phyloP scores from a whole-genome alignment of 768 basidiomycete species.

The Amanita phalloides region DNA sequence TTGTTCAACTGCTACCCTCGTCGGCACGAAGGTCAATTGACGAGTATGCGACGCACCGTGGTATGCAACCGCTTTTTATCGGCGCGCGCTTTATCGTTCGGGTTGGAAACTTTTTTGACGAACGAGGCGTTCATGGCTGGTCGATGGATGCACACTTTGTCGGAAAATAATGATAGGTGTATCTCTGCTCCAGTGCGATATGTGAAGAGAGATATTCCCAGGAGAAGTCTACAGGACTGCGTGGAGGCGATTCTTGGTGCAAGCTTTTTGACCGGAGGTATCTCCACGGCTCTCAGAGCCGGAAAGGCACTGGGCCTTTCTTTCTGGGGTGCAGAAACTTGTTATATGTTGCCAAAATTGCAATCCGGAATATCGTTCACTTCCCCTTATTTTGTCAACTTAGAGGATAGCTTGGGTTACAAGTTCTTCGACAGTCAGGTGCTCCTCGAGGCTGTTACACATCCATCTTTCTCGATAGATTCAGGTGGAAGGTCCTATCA shows the following conservation, averaged over 20 bases:
- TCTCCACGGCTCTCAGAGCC: slow-evolving; percentile 51
- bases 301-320: slow-evolving; percentile 59
- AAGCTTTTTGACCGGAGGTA: slow-evolving; percentile 61
- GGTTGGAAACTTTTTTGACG: slow-evolving; percentile 53
- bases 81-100: slow-evolving; percentile 50
- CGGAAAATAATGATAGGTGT: slow-evolving; percentile 17
- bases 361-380: slow-evolving; percentile 15
- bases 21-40: slow-evolving; percentile 78
- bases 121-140: slow-evolving; percentile 42
- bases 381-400: slow-evolving; percentile 34
- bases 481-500: slow-evolving; percentile 61
- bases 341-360: slow-evolving; percentile 46
- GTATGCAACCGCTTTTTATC: slow-evolving; percentile 69
- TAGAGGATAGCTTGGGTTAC: slow-evolving; percentile 65
- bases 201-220: slow-evolving; percentile 40
- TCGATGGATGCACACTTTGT: slow-evolving; percentile 47
- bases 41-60: slow-evolving; percentile 46
- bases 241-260: slow-evolving; percentile 84
- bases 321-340: slow-evolving; percentile 62
- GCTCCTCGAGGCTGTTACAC: slow-evolving; percentile 74
- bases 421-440: slow-evolving; percentile 51
- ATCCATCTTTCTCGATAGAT: slow-evolving; percentile 57
- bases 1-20: slow-evolving; percentile 67
- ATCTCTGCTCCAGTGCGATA: slow-evolving; percentile 15
- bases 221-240: slow-evolving; percentile 75